Base-by-base conservation (phyloP, 2,329 filamentous ascomycete genomes). In the Apiospora rasikravindrae region DNA sequence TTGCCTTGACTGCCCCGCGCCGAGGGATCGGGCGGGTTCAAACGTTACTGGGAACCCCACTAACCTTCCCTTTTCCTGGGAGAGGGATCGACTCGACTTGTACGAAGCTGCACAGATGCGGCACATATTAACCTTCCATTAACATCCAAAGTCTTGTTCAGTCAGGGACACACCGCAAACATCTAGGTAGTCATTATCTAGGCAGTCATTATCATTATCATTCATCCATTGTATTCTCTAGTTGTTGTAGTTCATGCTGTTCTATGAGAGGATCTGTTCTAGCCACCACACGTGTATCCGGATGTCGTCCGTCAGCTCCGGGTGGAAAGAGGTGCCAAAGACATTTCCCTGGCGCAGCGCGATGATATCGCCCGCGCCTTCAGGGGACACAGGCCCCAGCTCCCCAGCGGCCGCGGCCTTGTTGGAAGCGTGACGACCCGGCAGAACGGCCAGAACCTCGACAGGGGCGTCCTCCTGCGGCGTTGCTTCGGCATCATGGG, bases 231-330 rank as follows among this genome's bases (percentile, higher is more conserved):
- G 26, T 33, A 26, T 33, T 57, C 51, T 61, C 22, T 33, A 44
- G 22, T 11, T 51, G 24, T 8, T 53, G 44, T 37, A 16, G 10
- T 45, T 29, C 22, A n/a, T 72, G 26, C 67, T 45, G 2, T 37
- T 33, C 72, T 69, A 24, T 44, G 47, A 69, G 10, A 47, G 61
- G 51, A 69, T 37, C 33, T 69, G 68, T 40, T 69, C n/a, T 19
- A 99, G 79, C 96, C 96, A 99, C 96, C 96, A 98, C 5, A 90
- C 87, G 82, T 99, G 96, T 78, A 98, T 97, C 71, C 96, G 89
- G 71, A 91, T 86, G 83, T 99, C 96, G 10, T 91, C 89, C 0
- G 96, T 98, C 81, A 99, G 82, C 82, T 99, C 96, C 0, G 96
- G 96, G 78, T 98, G 96, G 80, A 98, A 99, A 78, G 95, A 98